Evolutionary conservation across 257 asterid species (phyloP), one percentile per base, ranked within the genome.

Genomic region (Buddleja alternifolia): DNA sequence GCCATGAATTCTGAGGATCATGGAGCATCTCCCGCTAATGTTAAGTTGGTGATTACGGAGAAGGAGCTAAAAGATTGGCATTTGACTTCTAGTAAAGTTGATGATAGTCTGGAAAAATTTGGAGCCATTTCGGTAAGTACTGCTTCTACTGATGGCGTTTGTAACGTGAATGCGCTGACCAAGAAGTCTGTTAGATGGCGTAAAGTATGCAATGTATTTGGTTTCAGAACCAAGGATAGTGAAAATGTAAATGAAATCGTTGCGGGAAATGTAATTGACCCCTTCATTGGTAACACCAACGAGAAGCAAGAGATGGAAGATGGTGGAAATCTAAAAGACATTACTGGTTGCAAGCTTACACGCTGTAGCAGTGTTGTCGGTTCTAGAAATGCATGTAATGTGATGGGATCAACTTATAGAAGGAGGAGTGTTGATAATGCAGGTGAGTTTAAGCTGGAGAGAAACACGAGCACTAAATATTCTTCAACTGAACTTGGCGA

Each of bases 31-130:
- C 97, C 96, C 40, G 82, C 82, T 0, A 81, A 82, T 24, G 80
- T 69, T 32, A 91, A 89, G 84, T 72, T 91, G 88, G 92, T 94
- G 73, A 83, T 94, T 54, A 89, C 97, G 0, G 99, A 89, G 87
- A 81, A 81, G 75, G 99, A 94, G 77, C 76, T 91, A 81, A 89
- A 89, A 71, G 92, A 87, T 73, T 91, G 97, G 96, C 88, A 72
- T 66, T 66, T 88, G 86, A 82, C 74, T 67, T 78, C 92, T 5
- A 59, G 73, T 57, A 80, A 56, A 77, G 84, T 75, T 47, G 86
- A 81, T 10, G 72, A 60, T 21, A n/a, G n/a, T n/a, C 14, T 76
- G 66, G 85, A 66, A 46, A 81, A 78, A 76, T 46, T 75, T 72
- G 82, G 67, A 60, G 54, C 89, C 37, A 29, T 72, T 45, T 47